Evolutionary conservation across 768 basidiomycete species (phyloP).

Genomic region (Dendrothele bispora): DNA sequence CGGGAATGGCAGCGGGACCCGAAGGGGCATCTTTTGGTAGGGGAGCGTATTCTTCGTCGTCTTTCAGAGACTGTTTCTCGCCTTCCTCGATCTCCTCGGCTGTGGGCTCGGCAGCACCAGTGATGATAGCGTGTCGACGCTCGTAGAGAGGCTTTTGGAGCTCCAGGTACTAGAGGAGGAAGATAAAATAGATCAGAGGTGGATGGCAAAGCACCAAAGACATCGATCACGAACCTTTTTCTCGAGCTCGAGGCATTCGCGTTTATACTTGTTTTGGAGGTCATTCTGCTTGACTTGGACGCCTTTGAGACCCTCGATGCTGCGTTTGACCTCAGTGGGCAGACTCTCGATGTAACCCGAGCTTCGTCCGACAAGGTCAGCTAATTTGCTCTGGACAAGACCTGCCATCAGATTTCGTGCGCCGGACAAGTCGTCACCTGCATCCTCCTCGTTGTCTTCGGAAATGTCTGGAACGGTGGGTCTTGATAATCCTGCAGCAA

Average conservation of each 20-base stretch:
- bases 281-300: constrained; percentile 90
- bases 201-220: constrained; percentile 10
- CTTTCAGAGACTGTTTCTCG: constrained; percentile 68
- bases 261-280: constrained; percentile 91
- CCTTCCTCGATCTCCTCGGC: constrained; percentile 83
- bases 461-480: constrained; percentile 88
- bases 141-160: constrained; percentile 85
- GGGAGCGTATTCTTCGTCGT: constrained; percentile 67
- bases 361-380: constrained; percentile 82
- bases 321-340: constrained; percentile 76
- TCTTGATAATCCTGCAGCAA: constrained; percentile 75
- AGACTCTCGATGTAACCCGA: constrained; percentile 94
- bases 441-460: constrained; percentile 74
- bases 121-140: constrained; percentile 82
- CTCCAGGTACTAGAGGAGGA: constrained; percentile 57
- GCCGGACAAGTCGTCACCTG: constrained; percentile 36
- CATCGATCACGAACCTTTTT: constrained; percentile 77
- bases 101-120: constrained; percentile 71
- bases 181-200: constrained; percentile 10
- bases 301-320: constrained; percentile 90
- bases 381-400: constrained; percentile 86
- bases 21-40: constrained; percentile 53
- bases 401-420: constrained; percentile 60
- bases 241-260: constrained; percentile 93
- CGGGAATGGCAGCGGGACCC: constrained; percentile 63